Evolutionary conservation across 768 basidiomycete genomes (phyloP), one percentile per base, ranked within the genome.

Genomic region (Gloeostereum incarnatum): DNA sequence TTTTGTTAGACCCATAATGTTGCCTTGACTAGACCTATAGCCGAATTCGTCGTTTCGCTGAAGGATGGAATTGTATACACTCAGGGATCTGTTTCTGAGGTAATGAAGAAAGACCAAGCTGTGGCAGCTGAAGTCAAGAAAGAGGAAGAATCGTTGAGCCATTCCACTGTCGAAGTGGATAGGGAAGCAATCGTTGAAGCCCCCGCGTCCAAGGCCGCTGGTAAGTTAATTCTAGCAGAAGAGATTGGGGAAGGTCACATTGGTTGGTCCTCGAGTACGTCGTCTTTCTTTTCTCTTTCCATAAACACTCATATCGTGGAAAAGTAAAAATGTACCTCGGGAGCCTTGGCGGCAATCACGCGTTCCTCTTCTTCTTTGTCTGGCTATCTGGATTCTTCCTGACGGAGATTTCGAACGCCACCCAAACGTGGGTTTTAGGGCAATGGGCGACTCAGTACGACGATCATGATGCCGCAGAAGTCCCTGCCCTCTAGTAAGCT

Each of bases 191-290:
- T 51, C 7, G 43, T 39, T n/a, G 45, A 40, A 14, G 51, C 47
- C 21, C 24, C 46, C 19, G 31, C 35, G 18, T 45, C 45, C 10
- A 56, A 57, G 31, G 48, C 50, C n/a, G 65, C 66, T 32, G 77
- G 78, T 2, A 78, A 80, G 49, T 62, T 83, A n/a, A 68, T 81
- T 32, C 55, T 78, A 5, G 70, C 68, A 0, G 81, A 84, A 50
- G 81, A 84, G 49, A 65, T 81, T 31, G 68, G 62, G 5, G 63
- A 68, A 36, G 79, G 80, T 0, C 73, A 72, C 42, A 68, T 82
- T 20, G 69, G 71, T 32, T 74, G 71, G 68, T 40, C 58, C 25
- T 59, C 71, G 29, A 45, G 66, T 57, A 53, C 42, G 60, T 56
- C 46, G 38, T 41, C 31, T 23, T 6, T n/a, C 2, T 31, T 10